phyloP scores from a whole-genome alignment of 108 stramenopile species.

The Fistulifera pelliculosa region DNA sequence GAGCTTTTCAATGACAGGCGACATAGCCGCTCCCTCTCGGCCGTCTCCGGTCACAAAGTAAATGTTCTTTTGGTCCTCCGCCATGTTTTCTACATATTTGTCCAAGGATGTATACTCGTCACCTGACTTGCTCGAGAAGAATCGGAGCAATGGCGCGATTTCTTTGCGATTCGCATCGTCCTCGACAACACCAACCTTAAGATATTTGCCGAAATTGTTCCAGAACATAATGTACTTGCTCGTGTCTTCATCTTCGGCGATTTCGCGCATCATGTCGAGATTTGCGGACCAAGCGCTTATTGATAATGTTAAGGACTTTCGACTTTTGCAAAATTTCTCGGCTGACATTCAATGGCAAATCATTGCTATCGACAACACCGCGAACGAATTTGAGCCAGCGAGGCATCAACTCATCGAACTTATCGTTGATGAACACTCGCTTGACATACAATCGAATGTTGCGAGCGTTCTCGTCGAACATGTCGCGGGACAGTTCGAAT shows the following conservation, averaged over 20 bases:
- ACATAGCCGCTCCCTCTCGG: constrained; percentile 63
- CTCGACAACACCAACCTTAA: constrained; percentile 93
- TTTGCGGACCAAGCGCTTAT: constrained; percentile 95
- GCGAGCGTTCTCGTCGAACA: constrained; percentile 93
- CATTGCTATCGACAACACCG: constrained; percentile 93
- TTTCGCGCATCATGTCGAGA: constrained; percentile 91
- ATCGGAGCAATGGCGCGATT: constrained; percentile 77
- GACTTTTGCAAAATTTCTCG: constrained; percentile 98
- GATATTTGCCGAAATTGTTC: constrained; percentile 97
- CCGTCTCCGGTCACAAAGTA: constrained; percentile 96
- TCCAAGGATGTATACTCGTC: constrained; percentile 82
- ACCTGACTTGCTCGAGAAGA: constrained; percentile 72
- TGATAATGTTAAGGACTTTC: constrained; percentile 93
- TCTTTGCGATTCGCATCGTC: constrained; percentile 85
- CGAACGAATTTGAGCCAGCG: constrained; percentile 95
- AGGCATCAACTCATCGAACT: constrained; percentile 95
- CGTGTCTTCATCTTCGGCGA: constrained; percentile 71
- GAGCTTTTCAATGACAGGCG: constrained; percentile 90
- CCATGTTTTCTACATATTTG: constrained; percentile 85
- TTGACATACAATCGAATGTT: constrained; percentile 96
- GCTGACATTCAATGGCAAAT: constrained; percentile 93
- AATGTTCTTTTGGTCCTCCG: constrained; percentile 87
- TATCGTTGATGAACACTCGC: constrained; percentile 98
- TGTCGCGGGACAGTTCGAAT: constrained; percentile 89
- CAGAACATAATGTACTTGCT: constrained; percentile 78